Evolutionary conservation across 768 basidiomycete species (phyloP).

Genomic region (Mrakia blollopis): DNA sequence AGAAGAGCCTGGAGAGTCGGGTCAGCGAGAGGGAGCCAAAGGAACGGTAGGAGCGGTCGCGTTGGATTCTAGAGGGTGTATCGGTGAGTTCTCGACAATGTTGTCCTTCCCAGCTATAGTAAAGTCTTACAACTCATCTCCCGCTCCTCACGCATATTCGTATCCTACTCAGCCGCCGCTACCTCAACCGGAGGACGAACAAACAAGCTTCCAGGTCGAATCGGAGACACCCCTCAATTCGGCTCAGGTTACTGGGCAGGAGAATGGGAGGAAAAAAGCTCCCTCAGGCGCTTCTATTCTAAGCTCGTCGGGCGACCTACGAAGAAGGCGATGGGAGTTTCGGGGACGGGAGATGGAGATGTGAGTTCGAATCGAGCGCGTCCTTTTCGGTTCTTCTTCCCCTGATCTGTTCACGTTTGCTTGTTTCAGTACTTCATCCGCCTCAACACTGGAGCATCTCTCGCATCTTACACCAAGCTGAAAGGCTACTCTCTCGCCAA

Average conservation of each 20-base stretch:
- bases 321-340: background rate
- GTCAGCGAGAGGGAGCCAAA: background rate
- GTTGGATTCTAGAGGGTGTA: background rate
- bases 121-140: no score
- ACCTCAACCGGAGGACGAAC: background rate
- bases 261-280: background rate
- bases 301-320: background rate
- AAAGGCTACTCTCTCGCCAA: background rate
- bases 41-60: background rate
- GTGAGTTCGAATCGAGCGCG: background rate
- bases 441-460: background rate
- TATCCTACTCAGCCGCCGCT: background rate
- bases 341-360: background rate
- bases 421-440: background rate
- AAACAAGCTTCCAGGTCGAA: background rate
- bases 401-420: no score
- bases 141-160: background rate
- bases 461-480: background rate
- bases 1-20: background rate
- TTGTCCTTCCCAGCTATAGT: no score
- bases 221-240: background rate
- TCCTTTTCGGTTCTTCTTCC: no score
- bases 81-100: background rate
- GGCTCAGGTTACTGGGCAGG: background rate
- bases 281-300: background rate